Base-by-base conservation (phyloP, 176 grass and related monocot species). In the Chloris gayana region DNA sequence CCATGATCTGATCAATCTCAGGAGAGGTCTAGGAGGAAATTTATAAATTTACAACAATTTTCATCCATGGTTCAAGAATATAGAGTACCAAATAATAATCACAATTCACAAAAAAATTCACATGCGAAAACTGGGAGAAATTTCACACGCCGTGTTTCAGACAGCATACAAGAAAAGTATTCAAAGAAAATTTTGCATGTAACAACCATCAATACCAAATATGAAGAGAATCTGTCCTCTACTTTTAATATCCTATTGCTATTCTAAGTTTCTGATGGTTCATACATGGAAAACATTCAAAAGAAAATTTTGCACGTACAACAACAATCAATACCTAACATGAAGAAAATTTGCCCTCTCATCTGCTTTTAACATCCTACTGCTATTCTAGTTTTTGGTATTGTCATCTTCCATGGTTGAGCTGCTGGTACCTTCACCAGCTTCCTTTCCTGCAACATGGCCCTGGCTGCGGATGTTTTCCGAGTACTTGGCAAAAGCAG, bases 401-500 rank as follows among this genome's bases (percentile, higher is more conserved):
- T 70, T 82, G 37, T 82, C 85, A 73, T 82, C 85, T 62, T 85
- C 85, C 63, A 73, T 17, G 74, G 63, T 14, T 24, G 31, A 44
- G 27, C 41, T 25, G 64, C 78, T 81, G 53, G 42, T 67, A 32
- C 32, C 53, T 77, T 81, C 85, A 70, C 82, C 74, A 34, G 39
- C 24, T 69, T 88, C 76, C 0, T 78, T 61, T 17, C 51, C 75
- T 38, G 59, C 80, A 68, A 70, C 70, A 41, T 9, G 74, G 39
- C 79, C 70, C 58, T 86, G 88, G 74, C 22, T 89, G 10, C 80
- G 82, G 38, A 91, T 76, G 77, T 84, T 98, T 42, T 95, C 90
- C 3, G 88, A 85, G 75, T 93, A 98, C 76, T 95, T 95, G 4
- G 80, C 84, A 78, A 98, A 98, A 39, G 92, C 95, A 64, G 78